phyloP scores from a whole-genome alignment of 805 yeast species.

The Diddensiella caesifluorescens region DNA sequence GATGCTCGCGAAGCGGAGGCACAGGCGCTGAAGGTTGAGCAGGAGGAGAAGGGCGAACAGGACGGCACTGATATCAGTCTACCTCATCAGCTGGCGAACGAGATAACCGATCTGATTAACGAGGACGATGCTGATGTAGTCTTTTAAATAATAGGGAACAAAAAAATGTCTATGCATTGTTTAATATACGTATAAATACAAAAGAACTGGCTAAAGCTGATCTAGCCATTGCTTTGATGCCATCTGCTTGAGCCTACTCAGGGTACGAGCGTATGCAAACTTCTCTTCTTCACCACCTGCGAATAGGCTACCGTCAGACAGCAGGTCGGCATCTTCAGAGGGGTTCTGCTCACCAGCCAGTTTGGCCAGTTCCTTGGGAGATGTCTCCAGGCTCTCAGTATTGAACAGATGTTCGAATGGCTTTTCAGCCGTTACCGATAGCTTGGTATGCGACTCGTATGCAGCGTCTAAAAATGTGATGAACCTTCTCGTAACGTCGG shows the following conservation, averaged over 20 bases:
- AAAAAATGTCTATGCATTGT: slow-evolving; percentile 1
- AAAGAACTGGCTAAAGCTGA: background rate
- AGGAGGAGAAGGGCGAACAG: slow-evolving; percentile 4
- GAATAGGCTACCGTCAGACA: slow-evolving; percentile 39
- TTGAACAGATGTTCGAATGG: slow-evolving; percentile 81
- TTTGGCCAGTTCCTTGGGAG: slow-evolving; percentile 24
- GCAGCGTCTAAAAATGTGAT: slow-evolving; percentile 95
- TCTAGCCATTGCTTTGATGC: slow-evolving; percentile 78
- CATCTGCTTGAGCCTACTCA: slow-evolving; percentile 89
- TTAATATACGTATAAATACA: background rate
- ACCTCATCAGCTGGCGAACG: slow-evolving; percentile 6
- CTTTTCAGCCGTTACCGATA: slow-evolving; percentile 86
- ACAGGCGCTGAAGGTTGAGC: slow-evolving; percentile 16
- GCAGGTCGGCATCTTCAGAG: slow-evolving; percentile 65
- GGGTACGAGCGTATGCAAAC: slow-evolving; percentile 94
- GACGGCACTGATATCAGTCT: background rate
- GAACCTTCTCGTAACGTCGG: slow-evolving; percentile 85
- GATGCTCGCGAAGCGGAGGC: slow-evolving; percentile 51
- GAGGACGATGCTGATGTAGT: slow-evolving; percentile 43
- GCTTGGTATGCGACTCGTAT: slow-evolving; percentile 80
- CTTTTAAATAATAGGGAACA: slow-evolving; percentile 33
- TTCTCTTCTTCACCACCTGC: slow-evolving; percentile 82
- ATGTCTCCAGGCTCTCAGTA: slow-evolving; percentile 54
- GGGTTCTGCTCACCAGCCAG: slow-evolving; percentile 37
- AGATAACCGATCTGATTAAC: slow-evolving; percentile 30